These are phyloP conservation scores for Rachicladosporium sp. DNA, from an alignment of 2,329 filamentous ascomycete genomes.

Conservation along the genomic window DNA sequence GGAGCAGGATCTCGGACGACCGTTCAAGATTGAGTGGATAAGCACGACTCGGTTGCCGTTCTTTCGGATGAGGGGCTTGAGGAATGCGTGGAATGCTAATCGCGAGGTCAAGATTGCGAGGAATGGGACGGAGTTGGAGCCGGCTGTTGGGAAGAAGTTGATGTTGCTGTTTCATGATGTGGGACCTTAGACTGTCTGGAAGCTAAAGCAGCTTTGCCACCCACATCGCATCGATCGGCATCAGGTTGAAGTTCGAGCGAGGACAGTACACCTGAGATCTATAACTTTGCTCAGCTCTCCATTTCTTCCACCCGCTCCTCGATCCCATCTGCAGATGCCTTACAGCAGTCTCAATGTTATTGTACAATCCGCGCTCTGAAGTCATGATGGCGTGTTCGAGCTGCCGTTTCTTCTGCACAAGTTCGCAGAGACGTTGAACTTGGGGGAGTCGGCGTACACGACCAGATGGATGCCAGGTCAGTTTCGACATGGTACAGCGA, in stretches of 20 bases:
- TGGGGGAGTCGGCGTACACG: too few relatives aligned
- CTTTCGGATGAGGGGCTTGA: constrained; percentile 71
- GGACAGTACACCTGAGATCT: too few relatives aligned
- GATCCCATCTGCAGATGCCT: too few relatives aligned
- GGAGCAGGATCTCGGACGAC: constrained; percentile 69
- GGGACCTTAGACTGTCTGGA: too few relatives aligned
- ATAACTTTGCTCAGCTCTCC: too few relatives aligned
- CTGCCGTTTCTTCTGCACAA: constrained; percentile 10
- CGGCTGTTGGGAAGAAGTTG: constrained; percentile 62
- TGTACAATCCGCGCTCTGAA: too few relatives aligned
- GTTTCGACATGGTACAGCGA: too few relatives aligned
- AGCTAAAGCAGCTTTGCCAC: too few relatives aligned
- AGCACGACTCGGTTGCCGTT: constrained; percentile 55
- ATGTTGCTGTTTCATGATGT: constrained; percentile 54
- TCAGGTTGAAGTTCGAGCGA: too few relatives aligned
- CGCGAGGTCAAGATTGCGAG: constrained; percentile 67
- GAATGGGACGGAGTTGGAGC: constrained; percentile 87
- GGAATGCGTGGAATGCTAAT: constrained; percentile 80
- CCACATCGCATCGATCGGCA: background rate
- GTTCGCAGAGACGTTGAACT: constrained; percentile 11
- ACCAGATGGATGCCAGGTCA: too few relatives aligned
- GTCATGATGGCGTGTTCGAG: constrained; percentile 8
- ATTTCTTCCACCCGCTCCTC: too few relatives aligned
- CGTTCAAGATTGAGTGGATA: constrained; percentile 66
- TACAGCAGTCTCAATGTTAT: too few relatives aligned